These are phyloP conservation scores for Picochlorum sp. DNA, from an alignment of 139 green algal genomes.

Conservation along the genomic window DNA sequence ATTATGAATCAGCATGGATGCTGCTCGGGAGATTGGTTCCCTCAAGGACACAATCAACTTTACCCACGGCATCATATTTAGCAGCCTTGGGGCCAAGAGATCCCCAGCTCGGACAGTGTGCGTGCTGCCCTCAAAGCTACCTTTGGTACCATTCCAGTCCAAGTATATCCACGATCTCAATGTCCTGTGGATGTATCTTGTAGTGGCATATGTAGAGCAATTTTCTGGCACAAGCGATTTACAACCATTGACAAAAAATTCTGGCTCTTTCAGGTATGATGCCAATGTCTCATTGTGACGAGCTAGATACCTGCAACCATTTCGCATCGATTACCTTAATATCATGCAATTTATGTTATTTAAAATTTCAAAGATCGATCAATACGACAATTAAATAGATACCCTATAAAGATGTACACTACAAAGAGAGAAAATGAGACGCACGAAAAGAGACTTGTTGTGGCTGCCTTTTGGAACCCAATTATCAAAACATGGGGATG, in stretches of 20 bases:
- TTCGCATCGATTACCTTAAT: too few relatives aligned
- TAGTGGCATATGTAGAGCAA: not conserved
- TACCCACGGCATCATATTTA: slow-evolving; percentile 10
- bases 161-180: not conserved
- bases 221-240: not conserved
- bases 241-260: slow-evolving; percentile 5
- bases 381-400: too few relatives aligned
- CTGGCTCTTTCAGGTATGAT: slow-evolving; percentile 1
- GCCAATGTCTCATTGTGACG: not conserved
- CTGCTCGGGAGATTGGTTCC: slow-evolving; percentile 16
- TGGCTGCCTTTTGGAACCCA: slow-evolving; percentile 6
- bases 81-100: slow-evolving; percentile 1
- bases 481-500: slow-evolving; percentile 3
- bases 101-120: slow-evolving; percentile 6
- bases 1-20: slow-evolving; percentile 20
- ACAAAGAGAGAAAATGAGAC: not conserved
- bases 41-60: slow-evolving; percentile 13
- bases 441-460: not conserved
- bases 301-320: too few relatives aligned
- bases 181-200: not conserved
- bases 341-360: too few relatives aligned
- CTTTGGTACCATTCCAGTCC: not conserved
- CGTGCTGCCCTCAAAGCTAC: slow-evolving; percentile 4
- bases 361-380: too few relatives aligned
- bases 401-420: not conserved